Percentiles rank a stretch among this genome's conserved stretches.
Conservation (phyloP, 257 asterid genomes). For the Przewalskia tangutica region DNA sequence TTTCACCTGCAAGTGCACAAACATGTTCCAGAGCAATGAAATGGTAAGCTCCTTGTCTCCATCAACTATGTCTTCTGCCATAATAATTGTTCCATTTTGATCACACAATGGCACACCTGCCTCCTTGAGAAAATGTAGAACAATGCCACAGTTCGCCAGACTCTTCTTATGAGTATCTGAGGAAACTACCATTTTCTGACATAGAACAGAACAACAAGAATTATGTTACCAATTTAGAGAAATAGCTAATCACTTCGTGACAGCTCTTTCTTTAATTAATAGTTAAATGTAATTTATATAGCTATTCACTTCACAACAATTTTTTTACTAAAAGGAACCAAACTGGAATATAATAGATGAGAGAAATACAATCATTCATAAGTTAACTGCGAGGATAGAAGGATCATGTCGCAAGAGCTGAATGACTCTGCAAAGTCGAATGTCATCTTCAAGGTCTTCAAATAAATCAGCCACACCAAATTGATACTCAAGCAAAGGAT, state of each 20-base stretch:
- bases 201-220: slow-evolving; percentile 14
- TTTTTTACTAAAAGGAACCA: neutral
- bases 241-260: neutral
- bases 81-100: slow-evolving; percentile 64
- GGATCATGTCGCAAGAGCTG: slow-evolving; percentile 68
- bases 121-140: slow-evolving; percentile 62
- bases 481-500: slow-evolving; percentile 58
- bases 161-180: slow-evolving; percentile 72
- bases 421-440: slow-evolving; percentile 75
- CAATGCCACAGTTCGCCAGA: slow-evolving; percentile 63
- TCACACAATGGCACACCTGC: slow-evolving; percentile 57
- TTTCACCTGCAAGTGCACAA: slow-evolving; percentile 84
- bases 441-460: slow-evolving; percentile 78
- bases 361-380: neutral
- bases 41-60: slow-evolving; percentile 79
- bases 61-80: slow-evolving; percentile 61
- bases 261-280: neutral
- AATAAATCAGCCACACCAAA: slow-evolving; percentile 62
- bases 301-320: neutral
- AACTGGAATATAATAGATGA: neutral
- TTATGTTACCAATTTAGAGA: neutral
- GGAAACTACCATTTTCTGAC: slow-evolving; percentile 79
- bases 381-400: slow-evolving; percentile 69
- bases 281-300: neutral
- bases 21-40: slow-evolving; percentile 83